Base-by-base conservation (phyloP, 352 stramenopile species). In the Phytophthora sp. region DNA sequence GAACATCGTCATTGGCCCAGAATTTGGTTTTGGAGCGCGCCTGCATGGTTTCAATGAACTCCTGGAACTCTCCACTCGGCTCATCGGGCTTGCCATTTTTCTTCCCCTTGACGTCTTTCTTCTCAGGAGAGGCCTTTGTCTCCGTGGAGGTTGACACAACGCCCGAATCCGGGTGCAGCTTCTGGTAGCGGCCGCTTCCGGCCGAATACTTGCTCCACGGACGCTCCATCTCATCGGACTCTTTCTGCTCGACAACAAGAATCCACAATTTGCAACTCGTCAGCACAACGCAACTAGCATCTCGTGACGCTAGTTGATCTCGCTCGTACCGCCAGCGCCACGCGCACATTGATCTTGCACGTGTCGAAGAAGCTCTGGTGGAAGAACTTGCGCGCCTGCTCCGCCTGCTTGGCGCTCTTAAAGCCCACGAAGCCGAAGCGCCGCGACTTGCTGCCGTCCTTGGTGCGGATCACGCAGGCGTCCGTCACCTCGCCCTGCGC, bases 1-100 rank as follows among this genome's bases (percentile, higher is more conserved):
- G 78, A 3, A 82, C 89, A 46, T 97, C 89, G 51, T 97, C 89
- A 50, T 97, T 96, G n/a, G 87, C 87, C 89, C 89, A 97, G 66
- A 96, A 96, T 18, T 91, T 89, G 31, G 86, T 90, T 76, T 94
- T 95, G 4, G 82, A 91, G 38, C 88, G 89, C 44, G 87, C 81
- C 63, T 97, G 87, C 87, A 97, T 96, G 15, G 91, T 94, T 59
- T 95, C 88, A 59, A 96, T 83, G 48, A 97, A 97, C 73, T 97
- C 88, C 43, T 94, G 55, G 34, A 96, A 94, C 70, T 92, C 83
- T 12, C 71, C 70, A 42, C 79, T 88, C 31, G 62, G 62, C 26
- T 69, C 66, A 1, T 66, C 50, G 9, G 65, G 63, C 26, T 54
- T 54, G 2, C 42, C 51, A 15, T 37, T 30, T 13, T 76, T 66